Evolutionary conservation across 768 basidiomycete genomes (phyloP), one percentile per base, ranked within the genome.

Genomic region (Lanmaoa pseudosensibilis): DNA sequence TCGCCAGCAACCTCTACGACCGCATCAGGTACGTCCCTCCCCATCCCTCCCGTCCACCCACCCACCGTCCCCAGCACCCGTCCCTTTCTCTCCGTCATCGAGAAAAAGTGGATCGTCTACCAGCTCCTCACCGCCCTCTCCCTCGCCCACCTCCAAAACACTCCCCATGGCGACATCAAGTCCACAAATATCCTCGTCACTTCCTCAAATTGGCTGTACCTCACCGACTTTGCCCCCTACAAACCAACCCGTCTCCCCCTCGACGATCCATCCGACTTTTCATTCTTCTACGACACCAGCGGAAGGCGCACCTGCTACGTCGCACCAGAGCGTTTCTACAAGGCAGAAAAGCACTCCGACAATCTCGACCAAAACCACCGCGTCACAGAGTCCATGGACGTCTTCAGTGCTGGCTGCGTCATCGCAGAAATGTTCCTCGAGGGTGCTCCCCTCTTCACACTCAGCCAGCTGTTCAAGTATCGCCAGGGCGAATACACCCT

Each of bases 31-130:
- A 57, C 52, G 85, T 48, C n/a, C 47, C 19, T 43, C 7, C 9
- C 45, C 4, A 5, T 9, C 25, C 1, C 23, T 11, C 6, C n/a
- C 9, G 25, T 30, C 27, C 30, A 47, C 34, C 50, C 48, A 36
- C 54, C 10, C 44, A 43, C 43, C 45, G 3, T 38, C 44, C 8
- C 7, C 64, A 99, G 97, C 68, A 98, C 95, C 3, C 91, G 96
- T 36, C 97, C 97, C 4, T 99, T 98, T 75, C 78, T 99, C 39
- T 88, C 85, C 58, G 71, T 79, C 58, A 81, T 98, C 23, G 97
- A 99, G 78, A 98, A 98, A 82, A 93, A 92, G 69, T 99, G 96
- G 97, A 93, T 98, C 56, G 87, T 90, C 0, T 99, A 94, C 67
- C 97, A 98, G 71, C 78, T 98, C 2, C 78, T 98, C 57, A 87